Evolutionary conservation across 2,329 filamentous ascomycete genomes (phyloP).

Genomic region (Aspergillus sclerotialis): DNA sequence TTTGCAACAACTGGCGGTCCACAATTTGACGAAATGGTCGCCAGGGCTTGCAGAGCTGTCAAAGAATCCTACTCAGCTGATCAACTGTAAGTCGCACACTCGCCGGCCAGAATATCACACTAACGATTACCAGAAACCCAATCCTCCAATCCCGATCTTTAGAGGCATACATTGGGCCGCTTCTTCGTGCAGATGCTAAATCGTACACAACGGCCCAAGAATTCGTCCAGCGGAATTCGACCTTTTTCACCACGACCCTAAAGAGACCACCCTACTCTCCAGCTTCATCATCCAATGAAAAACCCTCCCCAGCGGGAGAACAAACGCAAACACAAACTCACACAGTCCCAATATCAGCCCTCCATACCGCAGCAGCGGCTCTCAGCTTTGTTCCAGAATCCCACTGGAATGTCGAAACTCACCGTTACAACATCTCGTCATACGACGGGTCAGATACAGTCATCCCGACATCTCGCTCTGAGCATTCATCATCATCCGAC

Average conservation of each 20-base stretch:
- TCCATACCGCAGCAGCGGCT: conserved; percentile 40
- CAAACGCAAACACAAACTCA: no score
- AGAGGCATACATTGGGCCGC: conserved; percentile 41
- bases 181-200: conserved; percentile 49
- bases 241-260: conserved; percentile 48
- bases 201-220: conserved; percentile 51
- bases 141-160: conserved; percentile 30
- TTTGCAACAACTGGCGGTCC: conserved; percentile 41
- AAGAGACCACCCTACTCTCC: conserved; percentile 18
- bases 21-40: conserved; percentile 34
- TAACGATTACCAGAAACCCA: conserved; percentile 13
- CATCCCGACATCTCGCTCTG: conserved; percentile 5
- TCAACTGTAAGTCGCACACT: conserved; percentile 20
- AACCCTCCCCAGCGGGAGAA: conserved; percentile 6
- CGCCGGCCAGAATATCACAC: not conserved
- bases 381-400: conserved; percentile 34
- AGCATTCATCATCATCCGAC: conserved; percentile 2
- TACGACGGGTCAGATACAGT: conserved; percentile 19
- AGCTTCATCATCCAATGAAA: conserved; percentile 8
- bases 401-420: conserved; percentile 35
- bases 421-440: conserved; percentile 32
- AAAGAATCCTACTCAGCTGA: conserved; percentile 15
- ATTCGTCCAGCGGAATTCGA: conserved; percentile 50
- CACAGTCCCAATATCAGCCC: conserved; percentile 25
- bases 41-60: conserved; percentile 22